These are phyloP conservation scores for Aspergillus asperescens DNA, from an alignment of 495 filamentous ascomycete species.

Conservation along the genomic window DNA sequence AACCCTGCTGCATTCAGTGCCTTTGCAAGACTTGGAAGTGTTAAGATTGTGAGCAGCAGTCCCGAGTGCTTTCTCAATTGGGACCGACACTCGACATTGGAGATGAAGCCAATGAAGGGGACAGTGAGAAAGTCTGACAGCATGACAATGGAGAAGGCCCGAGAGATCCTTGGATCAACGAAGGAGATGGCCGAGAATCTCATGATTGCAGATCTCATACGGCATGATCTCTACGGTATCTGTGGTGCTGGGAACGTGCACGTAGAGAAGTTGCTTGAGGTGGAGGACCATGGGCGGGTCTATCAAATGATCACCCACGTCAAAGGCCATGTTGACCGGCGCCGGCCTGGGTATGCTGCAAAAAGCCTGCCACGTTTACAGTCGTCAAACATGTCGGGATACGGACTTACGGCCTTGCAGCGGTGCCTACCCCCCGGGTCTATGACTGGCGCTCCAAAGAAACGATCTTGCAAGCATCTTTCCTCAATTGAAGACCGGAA, in stretches of 20 bases:
- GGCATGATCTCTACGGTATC: conserved; percentile 83
- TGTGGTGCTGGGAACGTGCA: conserved; percentile 60
- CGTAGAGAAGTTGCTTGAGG: conserved; percentile 67
- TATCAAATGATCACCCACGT: conserved; percentile 89
- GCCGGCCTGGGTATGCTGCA: conserved; percentile 33
- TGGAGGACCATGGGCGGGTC: conserved; percentile 86
- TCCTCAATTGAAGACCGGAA: conserved; percentile 56
- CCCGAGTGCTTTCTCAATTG: conserved; percentile 88
- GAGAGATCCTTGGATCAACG: conserved; percentile 60
- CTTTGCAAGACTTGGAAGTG: conserved; percentile 63
- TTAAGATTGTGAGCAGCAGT: conserved; percentile 76
- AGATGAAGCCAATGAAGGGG: conserved; percentile 83
- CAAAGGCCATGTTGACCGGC: conserved; percentile 54
- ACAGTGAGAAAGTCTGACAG: conserved; percentile 69
- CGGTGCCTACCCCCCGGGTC: conserved; percentile 77
- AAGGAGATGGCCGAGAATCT: conserved; percentile 96
- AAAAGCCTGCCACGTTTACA: conserved; percentile 31
- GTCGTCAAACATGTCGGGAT: conserved; percentile 36
- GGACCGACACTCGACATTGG: conserved; percentile 43
- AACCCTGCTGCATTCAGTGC: conserved; percentile 88
- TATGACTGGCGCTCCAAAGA: conserved; percentile 96
- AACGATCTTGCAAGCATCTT: conserved; percentile 79
- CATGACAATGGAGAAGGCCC: conserved; percentile 63
- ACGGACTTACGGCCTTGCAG: conserved; percentile 72
- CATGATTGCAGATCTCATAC: conserved; percentile 95